Conservation (phyloP, 2,329 filamentous ascomycete species). For the Tolypocladium endophyticum region DNA sequence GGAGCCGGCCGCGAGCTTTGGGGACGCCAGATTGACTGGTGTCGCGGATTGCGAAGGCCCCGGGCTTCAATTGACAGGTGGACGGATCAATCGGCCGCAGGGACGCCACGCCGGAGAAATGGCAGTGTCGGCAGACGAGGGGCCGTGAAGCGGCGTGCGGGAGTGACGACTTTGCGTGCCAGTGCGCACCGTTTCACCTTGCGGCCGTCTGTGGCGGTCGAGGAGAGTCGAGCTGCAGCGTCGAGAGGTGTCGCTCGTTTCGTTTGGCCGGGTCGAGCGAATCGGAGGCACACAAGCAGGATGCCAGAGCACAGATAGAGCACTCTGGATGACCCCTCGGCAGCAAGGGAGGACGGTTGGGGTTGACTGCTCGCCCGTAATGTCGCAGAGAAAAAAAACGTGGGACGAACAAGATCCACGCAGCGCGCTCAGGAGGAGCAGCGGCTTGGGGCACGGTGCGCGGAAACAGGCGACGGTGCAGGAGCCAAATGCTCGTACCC, state of each 20-base stretch:
- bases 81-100: neutral
- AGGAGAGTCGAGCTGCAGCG: neutral
- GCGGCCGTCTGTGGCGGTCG: neutral
- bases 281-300: neutral
- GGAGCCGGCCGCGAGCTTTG: slow-evolving; percentile 37
- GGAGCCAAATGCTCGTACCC: neutral
- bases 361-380: neutral
- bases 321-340: neutral
- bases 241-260: neutral
- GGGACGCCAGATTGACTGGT: slow-evolving; percentile 38
- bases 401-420: neutral
- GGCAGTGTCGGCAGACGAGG: neutral
- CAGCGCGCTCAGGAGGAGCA: neutral
- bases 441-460: neutral
- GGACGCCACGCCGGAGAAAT: neutral
- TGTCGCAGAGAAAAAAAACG: neutral
- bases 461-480: neutral
- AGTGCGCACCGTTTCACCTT: neutral
- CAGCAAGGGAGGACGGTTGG: neutral
- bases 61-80: neutral
- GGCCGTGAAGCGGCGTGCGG: neutral
- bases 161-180: neutral
- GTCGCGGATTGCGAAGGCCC: neutral
- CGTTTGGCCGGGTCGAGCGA: neutral
- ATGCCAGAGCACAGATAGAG: neutral